These are phyloP conservation scores for Boletus sp. DNA, from an alignment of 768 basidiomycete species.

Conservation along the genomic window DNA sequence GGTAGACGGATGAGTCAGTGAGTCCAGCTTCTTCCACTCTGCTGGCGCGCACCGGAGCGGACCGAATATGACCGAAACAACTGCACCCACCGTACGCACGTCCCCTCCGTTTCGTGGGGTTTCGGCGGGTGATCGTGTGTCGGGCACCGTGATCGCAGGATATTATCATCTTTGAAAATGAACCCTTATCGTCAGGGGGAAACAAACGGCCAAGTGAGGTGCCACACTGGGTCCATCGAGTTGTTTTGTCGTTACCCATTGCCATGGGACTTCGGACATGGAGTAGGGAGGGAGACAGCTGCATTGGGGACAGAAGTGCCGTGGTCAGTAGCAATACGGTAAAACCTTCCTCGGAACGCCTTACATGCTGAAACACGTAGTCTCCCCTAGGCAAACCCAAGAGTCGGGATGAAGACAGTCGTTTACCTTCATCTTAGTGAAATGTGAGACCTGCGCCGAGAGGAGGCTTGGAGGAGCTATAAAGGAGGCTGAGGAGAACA, in stretches of 20 bases:
- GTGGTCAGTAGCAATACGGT: neutral
- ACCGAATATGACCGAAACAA: neutral
- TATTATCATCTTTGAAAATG: neutral
- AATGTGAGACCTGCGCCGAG: neutral
- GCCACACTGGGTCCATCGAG: neutral
- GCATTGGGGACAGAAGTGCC: neutral
- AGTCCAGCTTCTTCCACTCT: neutral
- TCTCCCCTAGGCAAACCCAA: neutral
- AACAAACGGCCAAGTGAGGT: neutral
- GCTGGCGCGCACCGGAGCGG: neutral
- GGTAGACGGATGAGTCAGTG: neutral
- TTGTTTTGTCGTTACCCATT: too few relatives aligned
- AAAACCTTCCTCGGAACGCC: too few relatives aligned
- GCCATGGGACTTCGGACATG: too few relatives aligned
- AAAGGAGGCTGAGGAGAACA: slow-evolving; percentile 8
- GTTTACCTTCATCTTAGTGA: neutral
- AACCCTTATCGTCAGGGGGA: neutral
- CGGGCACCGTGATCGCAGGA: neutral
- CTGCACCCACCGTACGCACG: neutral
- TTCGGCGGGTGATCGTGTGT: too few relatives aligned
- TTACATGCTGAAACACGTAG: neutral
- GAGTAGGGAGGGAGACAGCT: neutral
- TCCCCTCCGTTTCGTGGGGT: neutral
- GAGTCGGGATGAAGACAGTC: neutral
- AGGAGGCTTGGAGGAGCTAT: slow-evolving; percentile 6